phyloP scores from a whole-genome alignment of 148 eudicot species.

The Nepenthes gracilis region DNA sequence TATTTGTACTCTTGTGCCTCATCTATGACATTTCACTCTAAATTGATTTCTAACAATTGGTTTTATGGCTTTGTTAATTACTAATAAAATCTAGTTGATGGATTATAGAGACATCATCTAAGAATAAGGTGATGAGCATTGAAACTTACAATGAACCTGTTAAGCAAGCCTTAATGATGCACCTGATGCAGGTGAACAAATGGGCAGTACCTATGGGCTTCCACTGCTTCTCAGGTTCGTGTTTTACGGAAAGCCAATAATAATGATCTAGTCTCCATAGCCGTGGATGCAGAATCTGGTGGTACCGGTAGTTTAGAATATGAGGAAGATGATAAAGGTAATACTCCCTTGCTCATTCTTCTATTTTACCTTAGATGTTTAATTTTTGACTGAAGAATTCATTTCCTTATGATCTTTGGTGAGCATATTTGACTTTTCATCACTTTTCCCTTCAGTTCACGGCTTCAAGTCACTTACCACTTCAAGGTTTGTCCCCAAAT shows the following conservation, averaged over 20 bases:
- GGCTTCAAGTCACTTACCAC: slow-evolving; percentile 96
- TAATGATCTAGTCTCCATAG: slow-evolving; percentile 82
- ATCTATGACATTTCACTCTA: too few relatives aligned
- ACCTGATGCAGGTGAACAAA: slow-evolving; percentile 60
- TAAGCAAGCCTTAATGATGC: slow-evolving; percentile 5
- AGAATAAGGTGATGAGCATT: too few relatives aligned
- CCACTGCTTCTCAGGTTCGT: slow-evolving; percentile 81
- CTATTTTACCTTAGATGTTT: neutral
- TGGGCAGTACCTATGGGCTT: slow-evolving; percentile 50
- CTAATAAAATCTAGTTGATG: too few relatives aligned
- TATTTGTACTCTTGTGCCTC: too few relatives aligned
- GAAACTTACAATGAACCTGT: neutral
- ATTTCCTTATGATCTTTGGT: slow-evolving; percentile 2
- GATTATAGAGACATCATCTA: too few relatives aligned
- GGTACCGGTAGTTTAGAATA: slow-evolving; percentile 46
- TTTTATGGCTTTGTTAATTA: too few relatives aligned
- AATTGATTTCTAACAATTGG: too few relatives aligned
- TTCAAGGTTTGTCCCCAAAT: slow-evolving; percentile 72
- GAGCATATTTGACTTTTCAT: slow-evolving; percentile 2
- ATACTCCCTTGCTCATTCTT: slow-evolving; percentile 4
- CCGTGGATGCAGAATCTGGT: slow-evolving; percentile 60
- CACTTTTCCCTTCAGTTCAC: slow-evolving; percentile 50
- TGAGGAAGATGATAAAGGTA: slow-evolving; percentile 97
- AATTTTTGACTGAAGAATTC: slow-evolving; percentile 1
- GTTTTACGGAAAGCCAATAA: slow-evolving; percentile 80